Evolutionary conservation across 768 basidiomycete species (phyloP), one percentile per base, ranked within the genome.

Genomic region (Lactarius deliciosus): DNA sequence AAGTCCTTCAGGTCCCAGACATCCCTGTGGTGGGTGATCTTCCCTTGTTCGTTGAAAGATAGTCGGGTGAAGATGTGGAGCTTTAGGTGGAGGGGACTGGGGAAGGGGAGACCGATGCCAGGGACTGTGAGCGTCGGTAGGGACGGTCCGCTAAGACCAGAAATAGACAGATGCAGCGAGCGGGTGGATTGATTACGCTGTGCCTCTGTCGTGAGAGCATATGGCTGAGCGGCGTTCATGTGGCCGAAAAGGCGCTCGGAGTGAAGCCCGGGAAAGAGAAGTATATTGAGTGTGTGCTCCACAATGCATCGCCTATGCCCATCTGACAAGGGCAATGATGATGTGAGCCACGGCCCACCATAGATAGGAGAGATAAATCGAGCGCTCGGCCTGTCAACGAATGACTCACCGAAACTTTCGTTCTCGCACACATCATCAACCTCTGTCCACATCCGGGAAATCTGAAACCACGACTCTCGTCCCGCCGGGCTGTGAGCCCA

Each of bases 1-100:
- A 93, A 79, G 73, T 94, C 92, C 74, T 87, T 85, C 53, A 91
- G 80, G 70, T 93, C 90, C 90, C 89, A 92, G 45, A 90, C 81
- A 72, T 93, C 92, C 34, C 90, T 83, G 74, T 94, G 92, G 71
- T 86, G 83, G 5, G 89, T 88, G 68, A 94, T 87, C 66, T 82
- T 84, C n/a, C 89, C 90, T 72, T 87, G 87, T 71, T 92, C 91
- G 76, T 92, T 92, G 76, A 94, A 91, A 38, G 84, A 82, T 41
- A 93, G 81, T 34, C 86, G 83, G 5, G 90, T 89, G 64, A 89
- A 81, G 58, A 92, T 83, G 57, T 82, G 89, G 6, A 94, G 82
- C 72, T 84, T 81, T 71, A 91, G 79, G 73, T 91, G 89, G n/a
- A 93, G 76, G 1, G 91, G 89, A 18, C 88, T 74, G 89, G 89